Percentiles rank a stretch among this genome's conserved stretches.
phyloP scores from a whole-genome alignment of 2,329 filamentous ascomycete genomes.

The Calonectria hawksworthii region DNA sequence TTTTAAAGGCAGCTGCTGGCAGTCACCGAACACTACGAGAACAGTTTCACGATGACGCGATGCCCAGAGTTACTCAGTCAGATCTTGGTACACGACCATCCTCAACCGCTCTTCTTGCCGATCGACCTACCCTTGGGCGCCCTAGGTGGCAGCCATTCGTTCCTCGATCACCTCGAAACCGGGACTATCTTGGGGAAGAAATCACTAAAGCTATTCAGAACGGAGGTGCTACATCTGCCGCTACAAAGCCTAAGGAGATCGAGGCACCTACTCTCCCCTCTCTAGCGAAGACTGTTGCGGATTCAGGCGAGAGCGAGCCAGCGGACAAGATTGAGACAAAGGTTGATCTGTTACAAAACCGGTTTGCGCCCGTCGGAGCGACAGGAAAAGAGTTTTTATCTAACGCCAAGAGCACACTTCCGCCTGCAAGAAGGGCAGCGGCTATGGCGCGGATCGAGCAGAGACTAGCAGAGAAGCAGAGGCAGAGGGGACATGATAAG shows the following conservation, averaged over 20 bases:
- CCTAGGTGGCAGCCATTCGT: slow-evolving; percentile 59
- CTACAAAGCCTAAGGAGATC: slow-evolving; percentile 42
- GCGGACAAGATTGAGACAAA: slow-evolving; percentile 48
- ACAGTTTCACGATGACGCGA: slow-evolving; percentile 51
- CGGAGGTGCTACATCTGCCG: slow-evolving; percentile 42
- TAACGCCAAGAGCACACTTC: slow-evolving; percentile 59
- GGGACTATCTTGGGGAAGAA: slow-evolving; percentile 53
- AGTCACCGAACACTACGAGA: slow-evolving; percentile 50
- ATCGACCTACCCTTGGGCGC: slow-evolving; percentile 48
- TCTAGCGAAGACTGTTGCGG: slow-evolving; percentile 42
- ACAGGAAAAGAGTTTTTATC: slow-evolving; percentile 51
- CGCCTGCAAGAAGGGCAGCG: slow-evolving; percentile 66
- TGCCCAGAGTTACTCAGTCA: slow-evolving; percentile 29
- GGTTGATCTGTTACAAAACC: slow-evolving; percentile 62
- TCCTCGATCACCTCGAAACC: slow-evolving; percentile 56
- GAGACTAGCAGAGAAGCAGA: slow-evolving; percentile 65
- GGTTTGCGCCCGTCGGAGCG: slow-evolving; percentile 61
- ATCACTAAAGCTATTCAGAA: slow-evolving; percentile 48
- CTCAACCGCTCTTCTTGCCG: slow-evolving; percentile 36
- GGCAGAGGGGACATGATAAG: slow-evolving; percentile 58
- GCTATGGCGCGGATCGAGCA: slow-evolving; percentile 69
- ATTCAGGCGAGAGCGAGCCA: slow-evolving; percentile 28
- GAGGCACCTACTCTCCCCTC: slow-evolving; percentile 46
- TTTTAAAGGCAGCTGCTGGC: slow-evolving; percentile 32
- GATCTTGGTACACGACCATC: slow-evolving; percentile 31